These are phyloP conservation scores for Mucor mucedo DNA, from an alignment of 371 early-diverging fungal genomes.

Conservation along the genomic window DNA sequence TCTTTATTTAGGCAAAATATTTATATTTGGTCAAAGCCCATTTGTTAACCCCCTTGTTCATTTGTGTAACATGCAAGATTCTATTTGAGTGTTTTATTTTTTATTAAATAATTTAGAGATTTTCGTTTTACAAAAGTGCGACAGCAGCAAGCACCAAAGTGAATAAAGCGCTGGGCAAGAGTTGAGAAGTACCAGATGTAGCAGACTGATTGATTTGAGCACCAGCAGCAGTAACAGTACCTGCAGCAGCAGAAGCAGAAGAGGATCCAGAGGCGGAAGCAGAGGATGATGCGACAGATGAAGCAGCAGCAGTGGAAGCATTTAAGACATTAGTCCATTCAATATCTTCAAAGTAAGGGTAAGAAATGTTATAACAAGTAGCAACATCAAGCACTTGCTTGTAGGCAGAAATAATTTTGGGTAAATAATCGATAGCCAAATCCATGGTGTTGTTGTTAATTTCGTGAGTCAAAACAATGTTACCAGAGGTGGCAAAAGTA, in stretches of 20 bases:
- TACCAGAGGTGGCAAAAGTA: slow-evolving; percentile 43
- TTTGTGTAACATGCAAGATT: too few relatives aligned
- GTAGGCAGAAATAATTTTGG: slow-evolving; percentile 42
- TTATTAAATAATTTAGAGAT: too few relatives aligned
- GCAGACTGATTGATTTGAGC: background rate
- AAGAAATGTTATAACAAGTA: slow-evolving; percentile 53
- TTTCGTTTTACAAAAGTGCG: too few relatives aligned
- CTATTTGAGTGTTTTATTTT: too few relatives aligned
- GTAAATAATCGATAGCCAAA: slow-evolving; percentile 43
- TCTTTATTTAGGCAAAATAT: too few relatives aligned
- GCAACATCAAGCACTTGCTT: slow-evolving; percentile 53
- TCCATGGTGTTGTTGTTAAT: slow-evolving; percentile 55
- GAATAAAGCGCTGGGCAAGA: background rate
- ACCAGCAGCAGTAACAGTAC: background rate
- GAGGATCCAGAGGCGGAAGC: background rate
- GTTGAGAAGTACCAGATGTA: background rate
- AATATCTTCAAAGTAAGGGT: slow-evolving; percentile 51
- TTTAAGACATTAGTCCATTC: slow-evolving; percentile 29
- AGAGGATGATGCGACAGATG: slow-evolving; percentile 7
- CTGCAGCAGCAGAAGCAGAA: slow-evolving; percentile 5
- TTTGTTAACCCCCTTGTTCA: too few relatives aligned
- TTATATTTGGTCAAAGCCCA: too few relatives aligned
- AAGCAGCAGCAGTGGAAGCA: slow-evolving; percentile 12
- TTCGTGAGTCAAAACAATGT: slow-evolving; percentile 56
- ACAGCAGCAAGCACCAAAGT: too few relatives aligned